Conservation (phyloP, 176 grass and related monocot genomes). For the Oryza australiensis region DNA sequence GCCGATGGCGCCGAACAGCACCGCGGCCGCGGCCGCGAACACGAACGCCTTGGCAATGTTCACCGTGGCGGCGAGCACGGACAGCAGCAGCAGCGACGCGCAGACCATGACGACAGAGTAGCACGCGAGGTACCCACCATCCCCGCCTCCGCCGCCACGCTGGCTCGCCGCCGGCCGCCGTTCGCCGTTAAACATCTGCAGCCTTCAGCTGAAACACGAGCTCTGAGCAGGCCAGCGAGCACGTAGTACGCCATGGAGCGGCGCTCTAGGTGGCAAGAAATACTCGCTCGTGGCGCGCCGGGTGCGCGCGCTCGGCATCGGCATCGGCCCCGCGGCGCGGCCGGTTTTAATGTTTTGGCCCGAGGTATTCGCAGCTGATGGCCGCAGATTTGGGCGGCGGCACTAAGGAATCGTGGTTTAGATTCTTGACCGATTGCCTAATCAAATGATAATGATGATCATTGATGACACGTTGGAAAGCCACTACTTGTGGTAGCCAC, state of each 20-base stretch:
- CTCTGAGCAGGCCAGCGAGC: not conserved
- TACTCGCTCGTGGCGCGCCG: not conserved
- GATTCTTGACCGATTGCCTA: not conserved
- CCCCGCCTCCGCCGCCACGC: too few species aligned
- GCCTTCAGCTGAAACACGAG: not conserved
- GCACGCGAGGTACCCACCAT: not conserved
- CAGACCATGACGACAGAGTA: slow-evolving; percentile 27
- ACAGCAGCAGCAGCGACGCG: slow-evolving; percentile 35
- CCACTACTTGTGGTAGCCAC: not conserved
- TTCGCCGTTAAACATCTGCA: not conserved
- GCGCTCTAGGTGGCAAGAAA: slow-evolving; percentile 5
- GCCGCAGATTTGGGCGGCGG: slow-evolving; percentile 18
- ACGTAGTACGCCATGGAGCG: not conserved
- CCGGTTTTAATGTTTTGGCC: slow-evolving; percentile 17
- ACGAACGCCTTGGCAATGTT: slow-evolving; percentile 21
- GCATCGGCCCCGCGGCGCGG: not conserved
- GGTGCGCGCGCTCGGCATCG: not conserved
- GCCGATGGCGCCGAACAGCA: slow-evolving; percentile 1
- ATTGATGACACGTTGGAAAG: not conserved
- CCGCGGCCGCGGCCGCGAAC: not conserved
- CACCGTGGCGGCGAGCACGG: slow-evolving; percentile 23
- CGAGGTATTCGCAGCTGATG: not conserved
- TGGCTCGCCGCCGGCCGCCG: not conserved
- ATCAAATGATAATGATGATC: not conserved
- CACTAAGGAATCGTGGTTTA: not conserved